Conservation (phyloP, 768 basidiomycete species). For the Cyclocybe aegerita region DNA sequence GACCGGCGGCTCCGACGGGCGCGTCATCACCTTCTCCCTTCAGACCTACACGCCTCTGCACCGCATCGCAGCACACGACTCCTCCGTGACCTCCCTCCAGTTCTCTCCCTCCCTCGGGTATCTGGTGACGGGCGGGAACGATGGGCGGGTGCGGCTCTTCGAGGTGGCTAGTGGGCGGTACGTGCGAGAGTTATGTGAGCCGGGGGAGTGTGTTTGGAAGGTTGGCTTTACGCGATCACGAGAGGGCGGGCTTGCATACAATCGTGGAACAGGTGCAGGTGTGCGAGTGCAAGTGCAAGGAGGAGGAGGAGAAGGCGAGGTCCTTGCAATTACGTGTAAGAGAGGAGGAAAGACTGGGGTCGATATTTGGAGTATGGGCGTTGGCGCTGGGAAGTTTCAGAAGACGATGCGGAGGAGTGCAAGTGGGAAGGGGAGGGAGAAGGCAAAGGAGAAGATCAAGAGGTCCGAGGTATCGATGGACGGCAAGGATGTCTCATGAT, state of each 20-base stretch:
- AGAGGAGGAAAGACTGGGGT: conserved; percentile 80
- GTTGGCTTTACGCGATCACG: conserved; percentile 57
- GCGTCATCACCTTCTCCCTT: conserved; percentile 48
- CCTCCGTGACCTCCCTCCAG: conserved; percentile 84
- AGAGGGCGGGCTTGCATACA: too few species aligned
- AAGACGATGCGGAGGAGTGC: background rate
- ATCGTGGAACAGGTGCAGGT: too few species aligned
- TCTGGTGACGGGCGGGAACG: conserved; percentile 82
- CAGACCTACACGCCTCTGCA: conserved; percentile 43
- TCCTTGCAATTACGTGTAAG: conserved; percentile 80
- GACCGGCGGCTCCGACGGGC: conserved; percentile 88
- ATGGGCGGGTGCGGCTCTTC: conserved; percentile 78
- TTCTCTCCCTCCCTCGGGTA: conserved; percentile 67
- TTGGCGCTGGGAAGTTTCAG: background rate
- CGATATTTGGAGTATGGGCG: conserved; percentile 79
- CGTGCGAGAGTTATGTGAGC: conserved; percentile 76
- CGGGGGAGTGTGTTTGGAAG: conserved; percentile 86
- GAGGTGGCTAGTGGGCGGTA: conserved; percentile 62
- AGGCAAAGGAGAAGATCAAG: too few species aligned
- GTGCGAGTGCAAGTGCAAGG: too few species aligned
- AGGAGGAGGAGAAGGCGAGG: conserved; percentile 34
- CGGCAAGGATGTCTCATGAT: too few species aligned
- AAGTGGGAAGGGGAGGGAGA: background rate
- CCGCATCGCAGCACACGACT: conserved; percentile 86
- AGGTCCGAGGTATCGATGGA: too few species aligned